These are phyloP conservation scores for Cicer pinnatifidum DNA, from an alignment of 306 rosid genomes.

Conservation along the genomic window DNA sequence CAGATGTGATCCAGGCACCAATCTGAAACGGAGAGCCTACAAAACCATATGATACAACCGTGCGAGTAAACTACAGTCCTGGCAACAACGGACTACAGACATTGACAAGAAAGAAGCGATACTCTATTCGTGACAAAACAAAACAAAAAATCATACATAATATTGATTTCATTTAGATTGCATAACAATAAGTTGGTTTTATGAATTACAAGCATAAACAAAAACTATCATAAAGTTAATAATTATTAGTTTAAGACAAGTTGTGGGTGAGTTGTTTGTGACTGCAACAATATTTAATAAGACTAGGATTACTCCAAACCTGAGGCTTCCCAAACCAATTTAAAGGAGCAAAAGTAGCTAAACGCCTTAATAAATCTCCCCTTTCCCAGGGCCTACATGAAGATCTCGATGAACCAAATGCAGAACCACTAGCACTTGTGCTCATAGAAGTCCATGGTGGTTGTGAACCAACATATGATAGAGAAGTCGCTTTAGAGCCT, in stretches of 20 bases:
- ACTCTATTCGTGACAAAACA: neutral
- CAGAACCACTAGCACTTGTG: constrained; percentile 85
- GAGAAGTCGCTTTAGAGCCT: constrained; percentile 92
- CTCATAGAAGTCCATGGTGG: constrained; percentile 84
- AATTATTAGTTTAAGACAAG: constrained; percentile 14
- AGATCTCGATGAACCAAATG: constrained; percentile 75
- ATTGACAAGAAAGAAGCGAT: constrained; percentile 5
- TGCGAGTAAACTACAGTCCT: neutral
- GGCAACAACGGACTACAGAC: neutral
- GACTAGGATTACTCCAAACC: constrained; percentile 61
- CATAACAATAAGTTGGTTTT: constrained; percentile 4
- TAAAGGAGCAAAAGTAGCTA: constrained; percentile 84
- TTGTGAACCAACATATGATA: constrained; percentile 94
- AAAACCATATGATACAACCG: neutral
- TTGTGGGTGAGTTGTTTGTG: neutral
- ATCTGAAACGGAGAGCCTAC: neutral
- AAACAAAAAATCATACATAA: constrained; percentile 1
- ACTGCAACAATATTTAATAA: constrained; percentile 33
- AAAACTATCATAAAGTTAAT: constrained; percentile 13
- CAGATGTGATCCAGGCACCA: neutral
- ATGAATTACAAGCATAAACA: constrained; percentile 38
- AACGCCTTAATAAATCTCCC: constrained; percentile 94
- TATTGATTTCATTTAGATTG: constrained; percentile 23
- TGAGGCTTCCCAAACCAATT: constrained; percentile 92
- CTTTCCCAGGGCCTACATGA: constrained; percentile 99